phyloP scores from a whole-genome alignment of 2,329 filamentous ascomycete genomes.

The Fusarium brevicatenulatum region DNA sequence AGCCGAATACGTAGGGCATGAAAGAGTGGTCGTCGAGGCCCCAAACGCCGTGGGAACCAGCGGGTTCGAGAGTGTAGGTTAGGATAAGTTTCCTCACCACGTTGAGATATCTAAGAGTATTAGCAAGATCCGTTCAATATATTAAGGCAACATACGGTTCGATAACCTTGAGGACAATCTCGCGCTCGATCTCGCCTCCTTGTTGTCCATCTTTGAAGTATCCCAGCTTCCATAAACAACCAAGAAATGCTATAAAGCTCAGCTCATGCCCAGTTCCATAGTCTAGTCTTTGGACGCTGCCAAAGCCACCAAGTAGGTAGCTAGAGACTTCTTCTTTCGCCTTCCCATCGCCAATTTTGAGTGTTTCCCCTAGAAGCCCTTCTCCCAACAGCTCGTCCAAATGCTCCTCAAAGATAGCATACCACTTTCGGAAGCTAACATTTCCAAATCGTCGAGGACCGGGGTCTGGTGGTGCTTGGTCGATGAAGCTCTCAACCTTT shows the following conservation, averaged over 20 bases:
- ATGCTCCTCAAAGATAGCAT: slow-evolving; percentile 71
- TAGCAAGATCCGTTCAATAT: background rate
- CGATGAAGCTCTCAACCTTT: slow-evolving; percentile 72
- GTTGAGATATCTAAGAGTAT: slow-evolving; percentile 71
- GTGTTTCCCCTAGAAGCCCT: slow-evolving; percentile 45
- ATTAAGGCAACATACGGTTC: slow-evolving; percentile 72
- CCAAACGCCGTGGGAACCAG: slow-evolving; percentile 97
- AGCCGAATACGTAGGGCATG: slow-evolving; percentile 92
- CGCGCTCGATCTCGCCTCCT: slow-evolving; percentile 73
- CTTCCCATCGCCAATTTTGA: slow-evolving; percentile 50
- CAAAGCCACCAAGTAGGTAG: slow-evolving; percentile 88
- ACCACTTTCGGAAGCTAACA: slow-evolving; percentile 87
- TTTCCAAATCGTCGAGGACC: slow-evolving; percentile 94
- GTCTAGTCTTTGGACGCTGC: slow-evolving; percentile 88
- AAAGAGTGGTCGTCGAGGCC: slow-evolving; percentile 98
- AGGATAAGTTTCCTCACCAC: slow-evolving; percentile 86
- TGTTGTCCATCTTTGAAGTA: slow-evolving; percentile 71
- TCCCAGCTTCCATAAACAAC: slow-evolving; percentile 88
- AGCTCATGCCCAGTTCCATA: slow-evolving; percentile 97
- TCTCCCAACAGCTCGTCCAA: slow-evolving; percentile 53
- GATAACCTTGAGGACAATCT: slow-evolving; percentile 82
- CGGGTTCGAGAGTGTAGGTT: slow-evolving; percentile 92
- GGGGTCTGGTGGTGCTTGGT: slow-evolving; percentile 83
- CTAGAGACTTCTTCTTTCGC: slow-evolving; percentile 75
- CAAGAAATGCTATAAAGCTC: slow-evolving; percentile 92